These are phyloP conservation scores for Tulasnella sp. DNA, from an alignment of 768 basidiomycete species.

Conservation along the genomic window DNA sequence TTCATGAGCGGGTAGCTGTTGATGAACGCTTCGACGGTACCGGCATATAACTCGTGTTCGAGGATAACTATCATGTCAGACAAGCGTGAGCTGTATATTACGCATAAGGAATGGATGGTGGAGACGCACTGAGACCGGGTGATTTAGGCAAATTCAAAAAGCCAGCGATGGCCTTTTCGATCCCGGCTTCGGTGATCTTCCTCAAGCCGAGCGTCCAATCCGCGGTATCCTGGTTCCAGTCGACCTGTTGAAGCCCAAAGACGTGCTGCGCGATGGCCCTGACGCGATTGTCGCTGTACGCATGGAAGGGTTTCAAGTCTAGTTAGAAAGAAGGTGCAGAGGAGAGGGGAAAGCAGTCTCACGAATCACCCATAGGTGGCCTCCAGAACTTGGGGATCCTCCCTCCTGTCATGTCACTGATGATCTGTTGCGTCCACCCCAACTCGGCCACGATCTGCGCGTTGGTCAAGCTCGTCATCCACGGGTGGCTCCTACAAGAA, in stretches of 20 bases:
- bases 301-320: constrained; percentile 4
- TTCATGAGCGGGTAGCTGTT: constrained; percentile 51
- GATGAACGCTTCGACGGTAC: constrained; percentile 57
- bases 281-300: constrained; percentile 60
- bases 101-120: neutral
- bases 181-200: constrained; percentile 36
- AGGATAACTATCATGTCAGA: constrained; percentile 39
- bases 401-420: constrained; percentile 67
- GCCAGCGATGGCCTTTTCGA: constrained; percentile 40
- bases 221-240: constrained; percentile 72
- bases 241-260: constrained; percentile 72
- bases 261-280: constrained; percentile 76
- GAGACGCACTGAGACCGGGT: constrained; percentile 47
- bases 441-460: constrained; percentile 47
- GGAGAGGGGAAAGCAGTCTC: neutral
- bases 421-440: constrained; percentile 71
- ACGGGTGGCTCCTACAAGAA: constrained; percentile 22
- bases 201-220: constrained; percentile 23
- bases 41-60: constrained; percentile 67
- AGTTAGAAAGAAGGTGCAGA: constrained; percentile 20
- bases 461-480: neutral
- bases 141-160: constrained; percentile 50
- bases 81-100: neutral
- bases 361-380: constrained; percentile 33
- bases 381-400: constrained; percentile 44